These are phyloP conservation scores for Hypholoma fasciculare DNA, from an alignment of 768 basidiomycete species.

Conservation along the genomic window DNA sequence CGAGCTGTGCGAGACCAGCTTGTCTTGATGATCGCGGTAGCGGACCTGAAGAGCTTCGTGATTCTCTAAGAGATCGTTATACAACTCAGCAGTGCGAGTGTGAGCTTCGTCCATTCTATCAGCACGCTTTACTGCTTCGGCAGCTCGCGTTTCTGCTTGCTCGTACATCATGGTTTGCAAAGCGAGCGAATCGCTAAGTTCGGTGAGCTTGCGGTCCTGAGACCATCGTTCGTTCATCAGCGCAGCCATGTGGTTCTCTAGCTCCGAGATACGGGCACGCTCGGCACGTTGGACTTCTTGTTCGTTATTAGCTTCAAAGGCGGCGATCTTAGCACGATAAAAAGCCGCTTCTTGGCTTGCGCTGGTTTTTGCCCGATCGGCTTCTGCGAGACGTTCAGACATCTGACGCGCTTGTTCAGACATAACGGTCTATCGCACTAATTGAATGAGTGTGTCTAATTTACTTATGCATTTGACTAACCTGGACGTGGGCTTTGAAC, in stretches of 20 bases:
- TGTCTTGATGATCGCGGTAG: slow-evolving; percentile 76
- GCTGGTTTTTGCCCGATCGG: slow-evolving; percentile 71
- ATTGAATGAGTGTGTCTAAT: slow-evolving; percentile 2
- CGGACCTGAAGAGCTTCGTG: slow-evolving; percentile 59
- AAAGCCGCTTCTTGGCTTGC: slow-evolving; percentile 95
- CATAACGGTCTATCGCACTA: slow-evolving; percentile 58
- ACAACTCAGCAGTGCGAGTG: slow-evolving; percentile 59
- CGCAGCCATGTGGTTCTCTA: slow-evolving; percentile 69
- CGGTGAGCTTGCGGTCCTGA: slow-evolving; percentile 70
- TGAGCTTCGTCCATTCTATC: slow-evolving; percentile 73
- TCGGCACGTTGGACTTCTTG: slow-evolving; percentile 71
- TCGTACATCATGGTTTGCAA: slow-evolving; percentile 76
- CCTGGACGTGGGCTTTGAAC: slow-evolving; percentile 85
- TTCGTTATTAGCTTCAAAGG: slow-evolving; percentile 71
- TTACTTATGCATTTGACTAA: slow-evolving; percentile 30
- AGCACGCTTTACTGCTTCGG: slow-evolving; percentile 74
- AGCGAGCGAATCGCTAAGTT: slow-evolving; percentile 71
- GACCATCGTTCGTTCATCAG: slow-evolving; percentile 62
- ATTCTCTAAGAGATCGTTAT: slow-evolving; percentile 69
- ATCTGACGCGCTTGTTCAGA: slow-evolving; percentile 73
- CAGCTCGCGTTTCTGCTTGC: slow-evolving; percentile 76
- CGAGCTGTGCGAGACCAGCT: slow-evolving; percentile 72
- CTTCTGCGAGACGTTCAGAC: slow-evolving; percentile 77
- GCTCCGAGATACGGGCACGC: slow-evolving; percentile 69
- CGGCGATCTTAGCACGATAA: slow-evolving; percentile 92